Base-by-base conservation (phyloP, 2,329 filamentous ascomycete species). In the Dactylellina cionopaga region DNA sequence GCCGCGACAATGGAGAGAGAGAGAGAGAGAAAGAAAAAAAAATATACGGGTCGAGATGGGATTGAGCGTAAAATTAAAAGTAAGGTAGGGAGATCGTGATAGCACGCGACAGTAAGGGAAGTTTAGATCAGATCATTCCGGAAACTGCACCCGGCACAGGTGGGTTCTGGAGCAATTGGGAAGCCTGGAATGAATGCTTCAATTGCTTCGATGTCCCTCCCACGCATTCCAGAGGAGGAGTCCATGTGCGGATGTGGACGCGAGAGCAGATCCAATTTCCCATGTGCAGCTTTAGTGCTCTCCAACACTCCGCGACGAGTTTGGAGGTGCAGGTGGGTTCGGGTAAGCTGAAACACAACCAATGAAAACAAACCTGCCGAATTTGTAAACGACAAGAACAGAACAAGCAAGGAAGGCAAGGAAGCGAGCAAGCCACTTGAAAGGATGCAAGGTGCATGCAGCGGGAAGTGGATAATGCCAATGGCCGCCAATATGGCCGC, bases 201-300 rank as follows among this genome's bases (percentile, higher is more conserved):
- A 24, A 39, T 33, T 70, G 41, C 58, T 64, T 63, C 66, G 58
- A 64, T 58, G 25, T 58, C 41, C 19, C 3, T 11, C 13, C 33
- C 58, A 70, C 33, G 25, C 56, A 71, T 71, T 71, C 58, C 66
- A 64, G 55, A 63, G 58, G 27, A 29, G 25, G 58, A 64, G n/a
- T 56, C 55, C 25, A 60, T 47, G 13, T 13, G 7, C 56, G 46
- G 56, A 70, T 70, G 65, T 70, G 65, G 37, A 54, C 49, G 56
- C 56, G 52, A n/a, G n/a, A 60, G 56, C 56, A 56, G 65, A 70
- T 70, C 65, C 65, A 70, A 70, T 70, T 70, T 70, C 65, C 54
- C 39, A 44, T 49, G 64, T 54, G 55, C 55, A 62, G 56, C 29
- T 49, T 56, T 41, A 29, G 31, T 24, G 29, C 56, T 31, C 41